phyloP scores from a whole-genome alignment of 768 basidiomycete species.

The Lactarius hatsudake region DNA sequence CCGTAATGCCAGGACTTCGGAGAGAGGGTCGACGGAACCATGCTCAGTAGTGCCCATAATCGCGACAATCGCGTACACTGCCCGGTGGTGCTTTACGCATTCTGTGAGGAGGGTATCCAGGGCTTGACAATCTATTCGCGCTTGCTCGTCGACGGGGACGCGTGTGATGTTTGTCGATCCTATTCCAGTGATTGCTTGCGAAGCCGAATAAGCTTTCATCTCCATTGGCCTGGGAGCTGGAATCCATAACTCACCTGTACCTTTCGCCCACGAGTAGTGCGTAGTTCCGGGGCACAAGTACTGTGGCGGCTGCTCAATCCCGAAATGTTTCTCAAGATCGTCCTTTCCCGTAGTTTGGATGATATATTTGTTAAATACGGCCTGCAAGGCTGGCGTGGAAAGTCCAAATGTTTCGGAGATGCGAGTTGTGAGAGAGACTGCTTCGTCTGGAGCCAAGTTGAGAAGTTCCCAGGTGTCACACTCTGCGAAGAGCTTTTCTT shows the following conservation, averaged over 20 bases:
- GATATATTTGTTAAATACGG: constrained; percentile 34
- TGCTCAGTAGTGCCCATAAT: constrained; percentile 46
- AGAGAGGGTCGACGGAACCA: constrained; percentile 43
- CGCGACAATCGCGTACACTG: constrained; percentile 44
- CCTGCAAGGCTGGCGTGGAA: constrained; percentile 34
- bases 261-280: constrained; percentile 51
- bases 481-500: constrained; percentile 32
- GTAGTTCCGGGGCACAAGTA: constrained; percentile 36
- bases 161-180: constrained; percentile 40
- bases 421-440: constrained; percentile 39
- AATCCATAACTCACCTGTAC: constrained; percentile 36
- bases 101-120: constrained; percentile 33
- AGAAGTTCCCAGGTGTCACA: constrained; percentile 42
- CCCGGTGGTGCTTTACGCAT: constrained; percentile 34
- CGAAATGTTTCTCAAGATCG: constrained; percentile 30
- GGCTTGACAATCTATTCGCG: constrained; percentile 36
- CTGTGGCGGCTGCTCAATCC: constrained; percentile 29
- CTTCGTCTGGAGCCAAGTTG: constrained; percentile 37
- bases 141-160: constrained; percentile 38
- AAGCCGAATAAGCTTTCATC: not conserved
- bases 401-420: constrained; percentile 38
- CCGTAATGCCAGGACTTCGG: constrained; percentile 38
- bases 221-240: not conserved
- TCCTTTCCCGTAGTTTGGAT: constrained; percentile 41
- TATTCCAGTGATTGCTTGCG: constrained; percentile 42